Base-by-base conservation (phyloP, 768 basidiomycete genomes). In the Clavulina sp. region DNA sequence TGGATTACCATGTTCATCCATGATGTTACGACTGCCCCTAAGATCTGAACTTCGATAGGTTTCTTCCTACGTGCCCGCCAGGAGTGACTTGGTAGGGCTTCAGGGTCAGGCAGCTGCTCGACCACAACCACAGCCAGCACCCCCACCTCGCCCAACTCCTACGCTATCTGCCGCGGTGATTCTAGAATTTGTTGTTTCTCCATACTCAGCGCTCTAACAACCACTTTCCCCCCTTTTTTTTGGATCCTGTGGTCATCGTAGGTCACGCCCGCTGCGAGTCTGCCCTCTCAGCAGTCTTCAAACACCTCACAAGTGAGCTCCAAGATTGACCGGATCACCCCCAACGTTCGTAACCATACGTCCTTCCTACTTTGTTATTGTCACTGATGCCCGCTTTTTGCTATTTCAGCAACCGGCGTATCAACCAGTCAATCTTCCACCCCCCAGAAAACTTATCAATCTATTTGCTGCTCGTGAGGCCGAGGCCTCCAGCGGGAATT, bases 391-490 rank as follows among this genome's bases (percentile, higher is more conserved):
- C 44, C 18, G 46, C 54, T 53, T 18, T 18, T 41, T 19, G 9
- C 28, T 29, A 31, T 1, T 9, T 38, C 31, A 69, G 67, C 84
- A 89, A 47, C 87, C 89, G 0, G 74, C 81, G 0, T 96, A 91
- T 62, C 84, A 80, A 1, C 93, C 93, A 2, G 87, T 97, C 54
- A 75, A 76, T 49, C 72, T 97, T 5, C 74, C 78, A 21, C 73
- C 81, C 23, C 93, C 93, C 0, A 89, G 81, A 65, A 96, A 81
- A 64, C 72, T 97, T 49, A 82, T 69, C 57, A 93, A 89, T 61
- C 84, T 83, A 1, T 88, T 88, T 58, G 77, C 77, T 5, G 71
- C 74, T 41, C 55, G 60, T 13, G 3, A 71, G 73, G 50, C 73
- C 76, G 52, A 56, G 68, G n/a, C 66, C 46, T 58, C 66, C 24